Conservation (phyloP, 1,284 basidiomycete species). For the Mycena citricolor region DNA sequence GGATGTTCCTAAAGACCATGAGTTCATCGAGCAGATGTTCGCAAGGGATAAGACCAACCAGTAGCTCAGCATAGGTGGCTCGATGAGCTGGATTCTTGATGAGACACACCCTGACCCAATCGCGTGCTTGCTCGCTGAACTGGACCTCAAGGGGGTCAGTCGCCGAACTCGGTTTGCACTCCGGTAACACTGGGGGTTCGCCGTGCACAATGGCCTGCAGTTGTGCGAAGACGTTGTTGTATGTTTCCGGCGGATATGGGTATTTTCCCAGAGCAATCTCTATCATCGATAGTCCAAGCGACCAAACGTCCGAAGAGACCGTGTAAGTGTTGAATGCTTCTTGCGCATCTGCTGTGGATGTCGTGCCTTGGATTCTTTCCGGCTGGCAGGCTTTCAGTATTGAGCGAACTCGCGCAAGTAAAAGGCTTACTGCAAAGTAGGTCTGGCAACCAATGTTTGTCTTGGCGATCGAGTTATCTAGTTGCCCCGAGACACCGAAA, state of each 20-base stretch:
- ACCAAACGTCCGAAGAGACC: conserved; percentile 98
- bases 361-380: conserved; percentile 94
- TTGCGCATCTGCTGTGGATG: conserved; percentile 41
- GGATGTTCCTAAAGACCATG: conserved; percentile 36
- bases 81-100: conserved; percentile 76
- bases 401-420: conserved; percentile 5
- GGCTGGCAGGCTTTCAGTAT: conserved; percentile 50
- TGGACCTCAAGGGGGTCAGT: conserved; percentile 15
- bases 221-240: conserved; percentile 94
- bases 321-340: conserved; percentile 89
- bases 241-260: conserved; percentile 98
- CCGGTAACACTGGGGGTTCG: conserved; percentile 83
- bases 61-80: conserved; percentile 83
- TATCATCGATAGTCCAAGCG: conserved; percentile 93
- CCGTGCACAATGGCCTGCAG: conserved; percentile 96
- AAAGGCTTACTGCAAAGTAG: conserved; percentile 88
- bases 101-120: conserved; percentile 66
- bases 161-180: conserved; percentile 33
- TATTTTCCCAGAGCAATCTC: conserved; percentile 92
- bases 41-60: conserved; percentile 46
- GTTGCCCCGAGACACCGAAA: conserved; percentile 96
- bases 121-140: conserved; percentile 46
- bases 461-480: conserved; percentile 95
- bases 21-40: background rate
- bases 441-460: conserved; percentile 99